Percentiles rank a stretch among this genome's conserved stretches.
These are phyloP conservation scores for Aspergillus cavernicola DNA, from an alignment of 495 filamentous ascomycete genomes.

Conservation along the genomic window DNA sequence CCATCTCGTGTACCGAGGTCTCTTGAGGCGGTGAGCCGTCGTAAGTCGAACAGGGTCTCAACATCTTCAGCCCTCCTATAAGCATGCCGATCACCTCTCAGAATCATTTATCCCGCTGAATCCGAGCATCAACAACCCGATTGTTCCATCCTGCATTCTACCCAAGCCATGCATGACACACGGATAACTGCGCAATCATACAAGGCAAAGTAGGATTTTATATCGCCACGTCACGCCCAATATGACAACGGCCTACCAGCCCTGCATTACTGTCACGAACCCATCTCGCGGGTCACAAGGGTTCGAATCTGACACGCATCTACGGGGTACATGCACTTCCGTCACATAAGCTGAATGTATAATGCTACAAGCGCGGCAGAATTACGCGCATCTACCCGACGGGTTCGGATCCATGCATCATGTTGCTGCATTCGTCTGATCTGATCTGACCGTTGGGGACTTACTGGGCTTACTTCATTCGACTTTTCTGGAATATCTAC, in stretches of 20 bases:
- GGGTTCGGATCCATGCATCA: background rate
- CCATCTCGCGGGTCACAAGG: background rate
- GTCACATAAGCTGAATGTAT: background rate
- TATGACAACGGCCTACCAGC: slow-evolving; percentile 2
- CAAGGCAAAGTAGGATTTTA: background rate
- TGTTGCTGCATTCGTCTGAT: no score
- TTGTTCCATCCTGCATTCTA: no score
- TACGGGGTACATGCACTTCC: background rate
- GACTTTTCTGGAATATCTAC: no score
- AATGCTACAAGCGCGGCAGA: background rate
- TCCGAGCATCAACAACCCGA: no score
- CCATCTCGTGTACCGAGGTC: background rate
- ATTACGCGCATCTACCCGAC: background rate
- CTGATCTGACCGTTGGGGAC: no score
- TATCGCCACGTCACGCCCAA: background rate
- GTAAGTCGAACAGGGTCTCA: no score
- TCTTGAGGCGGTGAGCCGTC: background rate
- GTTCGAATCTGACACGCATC: background rate
- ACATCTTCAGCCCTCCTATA: no score
- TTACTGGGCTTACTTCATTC: no score
- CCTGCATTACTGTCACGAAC: background rate
- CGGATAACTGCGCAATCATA: no score
- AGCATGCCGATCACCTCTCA: no score
- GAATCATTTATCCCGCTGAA: no score
- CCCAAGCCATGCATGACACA: background rate